These are phyloP conservation scores for Fusarium mangiferae DNA, from an alignment of 2,329 filamentous ascomycete species.

Conservation along the genomic window DNA sequence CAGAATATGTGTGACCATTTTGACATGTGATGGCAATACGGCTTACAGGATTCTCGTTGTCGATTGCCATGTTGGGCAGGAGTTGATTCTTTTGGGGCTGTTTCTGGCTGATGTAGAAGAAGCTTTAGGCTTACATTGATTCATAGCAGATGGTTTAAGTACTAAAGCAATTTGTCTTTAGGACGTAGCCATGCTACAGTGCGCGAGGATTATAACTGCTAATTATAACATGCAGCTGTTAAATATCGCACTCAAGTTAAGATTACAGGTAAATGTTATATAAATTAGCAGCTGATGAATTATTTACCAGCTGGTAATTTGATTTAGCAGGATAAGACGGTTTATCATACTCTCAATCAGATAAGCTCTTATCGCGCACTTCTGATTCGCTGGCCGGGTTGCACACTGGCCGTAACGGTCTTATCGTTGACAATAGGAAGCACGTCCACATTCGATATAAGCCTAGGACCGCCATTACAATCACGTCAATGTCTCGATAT, in stretches of 20 bases:
- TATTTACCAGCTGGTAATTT: neutral
- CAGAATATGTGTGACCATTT: neutral
- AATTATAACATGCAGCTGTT: neutral
- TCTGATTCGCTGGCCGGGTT: neutral
- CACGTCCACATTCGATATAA: neutral
- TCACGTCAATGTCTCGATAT: too few species aligned
- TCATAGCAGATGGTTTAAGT: neutral
- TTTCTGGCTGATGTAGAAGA: neutral
- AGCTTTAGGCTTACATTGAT: neutral
- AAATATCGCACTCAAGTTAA: neutral
- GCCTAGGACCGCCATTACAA: neutral
- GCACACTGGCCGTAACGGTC: neutral
- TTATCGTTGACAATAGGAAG: neutral
- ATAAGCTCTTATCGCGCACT: neutral
- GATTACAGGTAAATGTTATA: neutral
- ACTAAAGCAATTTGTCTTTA: neutral
- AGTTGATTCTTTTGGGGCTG: neutral
- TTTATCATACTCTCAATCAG: neutral
- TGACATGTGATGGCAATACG: fast-evolving
- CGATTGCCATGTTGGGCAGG: neutral
- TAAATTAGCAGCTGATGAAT: neutral
- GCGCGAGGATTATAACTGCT: neutral
- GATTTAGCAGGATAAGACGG: neutral
- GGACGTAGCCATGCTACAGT: neutral
- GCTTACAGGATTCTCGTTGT: neutral